Percentiles rank a stretch among this genome's conserved stretches.
Evolutionary conservation across 1,284 basidiomycete species (phyloP).

Genomic region (Moesziomyces sp.): DNA sequence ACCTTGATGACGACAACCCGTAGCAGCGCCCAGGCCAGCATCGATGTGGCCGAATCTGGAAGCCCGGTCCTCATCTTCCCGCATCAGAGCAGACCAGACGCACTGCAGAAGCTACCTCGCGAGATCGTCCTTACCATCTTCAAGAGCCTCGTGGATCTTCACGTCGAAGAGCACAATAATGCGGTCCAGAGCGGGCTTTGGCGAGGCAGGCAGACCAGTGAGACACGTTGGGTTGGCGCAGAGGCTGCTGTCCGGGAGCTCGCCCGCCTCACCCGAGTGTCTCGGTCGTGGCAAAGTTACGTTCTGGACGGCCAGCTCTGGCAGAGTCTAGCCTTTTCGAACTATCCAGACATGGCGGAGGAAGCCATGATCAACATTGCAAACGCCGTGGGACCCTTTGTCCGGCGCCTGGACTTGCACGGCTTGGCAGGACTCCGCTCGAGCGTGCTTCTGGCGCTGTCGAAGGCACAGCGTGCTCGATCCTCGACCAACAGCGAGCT

Average conservation of each 20-base stretch:
- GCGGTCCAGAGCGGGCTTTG: slow-evolving; percentile 21
- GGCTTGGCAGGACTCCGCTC: slow-evolving; percentile 74
- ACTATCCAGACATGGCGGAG: slow-evolving; percentile 69
- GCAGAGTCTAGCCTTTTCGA: slow-evolving; percentile 71
- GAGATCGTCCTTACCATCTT: slow-evolving; percentile 36
- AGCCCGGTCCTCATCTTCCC: slow-evolving; percentile 24
- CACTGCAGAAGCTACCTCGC: slow-evolving; percentile 35
- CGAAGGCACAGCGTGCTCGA: slow-evolving; percentile 29
- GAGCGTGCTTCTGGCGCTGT: slow-evolving; percentile 26
- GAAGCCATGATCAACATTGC: slow-evolving; percentile 38
- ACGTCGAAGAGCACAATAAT: slow-evolving; percentile 24
- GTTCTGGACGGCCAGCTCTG: slow-evolving; percentile 89
- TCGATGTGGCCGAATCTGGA: slow-evolving; percentile 18
- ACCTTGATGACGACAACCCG: slow-evolving; percentile 27
- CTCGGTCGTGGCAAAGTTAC: slow-evolving; percentile 79
- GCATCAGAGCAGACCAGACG: slow-evolving; percentile 16
- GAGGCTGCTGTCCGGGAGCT: slow-evolving; percentile 44
- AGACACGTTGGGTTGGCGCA: slow-evolving; percentile 30
- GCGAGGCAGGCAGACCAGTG: slow-evolving; percentile 27
- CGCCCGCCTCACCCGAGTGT: slow-evolving; percentile 74
- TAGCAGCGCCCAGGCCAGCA: slow-evolving; percentile 33
- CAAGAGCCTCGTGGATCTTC: slow-evolving; percentile 27
- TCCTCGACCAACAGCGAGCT: slow-evolving; percentile 6
- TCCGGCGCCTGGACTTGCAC: slow-evolving; percentile 75
- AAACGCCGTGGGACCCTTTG: slow-evolving; percentile 73